phyloP scores from a whole-genome alignment of 805 yeast species.

The Yarrowia sp. region DNA sequence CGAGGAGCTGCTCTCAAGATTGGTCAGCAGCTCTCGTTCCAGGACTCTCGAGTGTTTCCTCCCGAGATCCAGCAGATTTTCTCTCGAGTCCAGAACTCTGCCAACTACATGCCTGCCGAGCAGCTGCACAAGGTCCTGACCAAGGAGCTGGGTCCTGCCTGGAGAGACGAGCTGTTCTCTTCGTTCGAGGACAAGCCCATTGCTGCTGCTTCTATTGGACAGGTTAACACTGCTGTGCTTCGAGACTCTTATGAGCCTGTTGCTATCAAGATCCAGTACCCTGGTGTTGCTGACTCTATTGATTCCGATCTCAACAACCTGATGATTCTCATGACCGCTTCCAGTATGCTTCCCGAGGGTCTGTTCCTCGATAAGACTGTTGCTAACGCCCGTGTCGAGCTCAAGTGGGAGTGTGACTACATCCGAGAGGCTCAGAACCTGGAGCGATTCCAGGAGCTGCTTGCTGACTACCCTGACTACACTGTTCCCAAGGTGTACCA shows the following conservation, averaged over 20 bases:
- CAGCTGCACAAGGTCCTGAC: slow-evolving; percentile 77
- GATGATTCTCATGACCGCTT: slow-evolving; percentile 77
- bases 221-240: slow-evolving; percentile 79
- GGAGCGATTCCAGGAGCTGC: slow-evolving; percentile 61
- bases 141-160: slow-evolving; percentile 69
- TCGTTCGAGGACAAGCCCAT: slow-evolving; percentile 84
- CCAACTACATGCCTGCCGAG: slow-evolving; percentile 93
- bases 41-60: slow-evolving; percentile 82
- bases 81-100: slow-evolving; percentile 84
- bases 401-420: slow-evolving; percentile 98
- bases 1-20: slow-evolving; percentile 97
- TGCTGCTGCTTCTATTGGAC: slow-evolving; percentile 98
- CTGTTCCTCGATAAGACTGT: slow-evolving; percentile 86
- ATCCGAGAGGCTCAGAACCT: slow-evolving; percentile 80
- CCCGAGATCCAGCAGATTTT: slow-evolving; percentile 77
- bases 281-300: slow-evolving; percentile 91
- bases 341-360: slow-evolving; percentile 84
- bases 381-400: slow-evolving; percentile 87
- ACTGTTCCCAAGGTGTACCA: slow-evolving; percentile 79
- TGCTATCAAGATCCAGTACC: slow-evolving; percentile 95
- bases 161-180: slow-evolving; percentile 68
- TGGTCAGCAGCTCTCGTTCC: slow-evolving; percentile 96
- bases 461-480: slow-evolving; percentile 62
- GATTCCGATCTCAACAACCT: slow-evolving; percentile 91
- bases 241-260: slow-evolving; percentile 61